Percentiles rank a stretch among this genome's conserved stretches.
Conservation (phyloP, 2,329 filamentous ascomycete species). For the Fonsecaea pedrosoi region DNA sequence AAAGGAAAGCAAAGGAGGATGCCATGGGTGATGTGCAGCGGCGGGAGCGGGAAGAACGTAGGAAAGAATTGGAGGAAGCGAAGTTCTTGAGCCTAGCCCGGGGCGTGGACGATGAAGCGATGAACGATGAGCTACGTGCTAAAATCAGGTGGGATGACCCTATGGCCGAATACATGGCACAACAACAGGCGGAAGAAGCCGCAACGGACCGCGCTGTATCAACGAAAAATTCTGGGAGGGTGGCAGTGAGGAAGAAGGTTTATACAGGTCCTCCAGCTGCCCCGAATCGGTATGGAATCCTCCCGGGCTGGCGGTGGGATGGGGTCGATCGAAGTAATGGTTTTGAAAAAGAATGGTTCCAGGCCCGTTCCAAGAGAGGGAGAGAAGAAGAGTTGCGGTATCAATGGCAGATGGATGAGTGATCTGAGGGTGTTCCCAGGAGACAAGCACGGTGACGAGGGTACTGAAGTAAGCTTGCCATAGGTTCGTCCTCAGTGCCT, state of each 20-base stretch:
- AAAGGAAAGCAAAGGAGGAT: constrained; percentile 70
- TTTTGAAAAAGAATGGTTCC: constrained; percentile 92
- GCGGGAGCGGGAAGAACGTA: constrained; percentile 68
- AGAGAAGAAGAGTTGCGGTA: constrained; percentile 83
- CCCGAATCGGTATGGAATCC: constrained; percentile 92
- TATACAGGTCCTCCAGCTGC: constrained; percentile 79
- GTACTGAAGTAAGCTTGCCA: not conserved
- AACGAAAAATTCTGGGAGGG: constrained; percentile 44
- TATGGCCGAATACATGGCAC: constrained; percentile 77
- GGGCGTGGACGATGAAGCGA: constrained; percentile 78
- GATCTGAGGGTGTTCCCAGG: constrained; percentile 34
- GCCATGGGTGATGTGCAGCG: constrained; percentile 86
- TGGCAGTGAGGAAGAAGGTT: constrained; percentile 64
- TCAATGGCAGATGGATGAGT: constrained; percentile 96
- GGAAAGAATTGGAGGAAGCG: constrained; percentile 76
- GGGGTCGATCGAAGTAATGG: constrained; percentile 93
- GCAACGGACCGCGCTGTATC: constrained; percentile 44
- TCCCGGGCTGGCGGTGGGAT: constrained; percentile 93
- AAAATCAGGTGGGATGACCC: constrained; percentile 91
- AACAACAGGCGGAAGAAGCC: constrained; percentile 53
- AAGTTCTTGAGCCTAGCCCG: constrained; percentile 81
- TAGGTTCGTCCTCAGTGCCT: not conserved
- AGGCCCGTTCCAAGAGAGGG: constrained; percentile 77
- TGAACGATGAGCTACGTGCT: constrained; percentile 83
- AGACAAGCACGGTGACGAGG: not conserved